Evolutionary conservation across 2,329 filamentous ascomycete species (phyloP).

Genomic region (Dactylonectria estremocensis): DNA sequence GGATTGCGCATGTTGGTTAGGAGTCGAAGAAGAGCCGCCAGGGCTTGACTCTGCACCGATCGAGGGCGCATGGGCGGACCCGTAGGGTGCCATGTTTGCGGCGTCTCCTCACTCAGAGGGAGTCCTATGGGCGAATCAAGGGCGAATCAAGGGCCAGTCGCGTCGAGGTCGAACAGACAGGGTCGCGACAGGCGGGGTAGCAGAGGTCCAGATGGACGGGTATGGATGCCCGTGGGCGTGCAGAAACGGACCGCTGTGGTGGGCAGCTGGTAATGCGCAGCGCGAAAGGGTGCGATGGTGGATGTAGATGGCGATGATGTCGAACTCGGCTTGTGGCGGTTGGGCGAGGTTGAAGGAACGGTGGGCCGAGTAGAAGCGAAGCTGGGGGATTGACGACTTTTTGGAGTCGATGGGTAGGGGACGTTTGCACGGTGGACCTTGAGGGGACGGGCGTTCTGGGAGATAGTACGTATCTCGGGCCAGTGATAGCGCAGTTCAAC

Average conservation of each 20-base stretch:
- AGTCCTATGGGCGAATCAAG: constrained; percentile 21
- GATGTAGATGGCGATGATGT: constrained; percentile 24
- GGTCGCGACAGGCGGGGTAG: constrained; percentile 26
- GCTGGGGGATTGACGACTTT: constrained; percentile 42
- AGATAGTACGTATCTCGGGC: constrained; percentile 14
- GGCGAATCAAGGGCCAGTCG: constrained; percentile 20
- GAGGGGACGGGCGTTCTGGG: constrained; percentile 23
- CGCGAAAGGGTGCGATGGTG: constrained; percentile 28
- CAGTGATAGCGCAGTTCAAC: constrained; percentile 4
- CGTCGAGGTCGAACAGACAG: constrained; percentile 22
- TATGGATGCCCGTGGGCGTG: constrained; percentile 12
- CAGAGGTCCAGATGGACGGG: constrained; percentile 16
- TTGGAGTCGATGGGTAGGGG: constrained; percentile 46
- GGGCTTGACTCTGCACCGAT: constrained; percentile 47
- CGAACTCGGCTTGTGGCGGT: constrained; percentile 53
- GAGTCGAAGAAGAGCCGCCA: constrained; percentile 42
- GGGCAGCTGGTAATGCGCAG: constrained; percentile 21
- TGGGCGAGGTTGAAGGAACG: constrained; percentile 48
- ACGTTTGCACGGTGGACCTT: constrained; percentile 19
- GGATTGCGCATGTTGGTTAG: constrained; percentile 33
- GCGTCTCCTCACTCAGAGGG: constrained; percentile 16
- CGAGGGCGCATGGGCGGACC: constrained; percentile 38
- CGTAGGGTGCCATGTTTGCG: constrained; percentile 45
- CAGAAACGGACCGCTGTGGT: constrained; percentile 27
- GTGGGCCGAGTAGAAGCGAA: constrained; percentile 48